Percentiles rank a stretch among this genome's conserved stretches.
These are phyloP conservation scores for Saitozyma podzolica DNA, from an alignment of 768 basidiomycete genomes.

Conservation along the genomic window DNA sequence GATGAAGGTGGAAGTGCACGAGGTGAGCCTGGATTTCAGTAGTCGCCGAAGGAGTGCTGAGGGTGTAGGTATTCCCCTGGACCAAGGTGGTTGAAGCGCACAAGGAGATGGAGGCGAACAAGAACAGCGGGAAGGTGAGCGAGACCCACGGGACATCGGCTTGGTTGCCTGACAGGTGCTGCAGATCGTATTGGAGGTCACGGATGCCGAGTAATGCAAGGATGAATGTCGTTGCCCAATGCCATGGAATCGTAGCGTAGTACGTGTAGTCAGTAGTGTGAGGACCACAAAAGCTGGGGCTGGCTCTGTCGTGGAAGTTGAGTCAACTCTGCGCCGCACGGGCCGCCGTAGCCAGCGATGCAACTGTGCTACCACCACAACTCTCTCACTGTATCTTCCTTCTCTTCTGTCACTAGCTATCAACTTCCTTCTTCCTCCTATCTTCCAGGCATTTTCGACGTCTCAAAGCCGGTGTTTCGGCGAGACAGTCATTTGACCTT, in stretches of 20 bases:
- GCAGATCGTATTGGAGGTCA: conserved; percentile 52
- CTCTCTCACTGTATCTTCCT: background rate
- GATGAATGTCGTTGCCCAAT: conserved; percentile 1
- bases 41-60: background rate
- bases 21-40: conserved; percentile 55
- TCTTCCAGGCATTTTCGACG: background rate
- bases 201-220: conserved; percentile 12
- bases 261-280: too few relatives aligned
- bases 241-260: too few relatives aligned
- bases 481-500: too few relatives aligned
- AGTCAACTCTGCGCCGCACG: too few relatives aligned
- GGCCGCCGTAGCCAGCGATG: too few relatives aligned
- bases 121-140: conserved; percentile 58
- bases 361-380: too few relatives aligned
- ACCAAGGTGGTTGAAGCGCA: conserved; percentile 76
- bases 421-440: background rate
- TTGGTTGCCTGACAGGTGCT: background rate
- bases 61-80: conserved; percentile 73
- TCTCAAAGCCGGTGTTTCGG: too few relatives aligned
- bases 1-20: conserved; percentile 74
- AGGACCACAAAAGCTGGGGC: too few relatives aligned
- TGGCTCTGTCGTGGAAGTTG: too few relatives aligned
- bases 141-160: background rate
- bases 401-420: background rate
- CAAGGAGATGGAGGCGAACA: conserved; percentile 77